A percentile compares a stretch with the other conserved stretches of the same genome.
phyloP scores from a whole-genome alignment of 2,329 filamentous ascomycete species.

The Phyllosticta paracitricarpa region DNA sequence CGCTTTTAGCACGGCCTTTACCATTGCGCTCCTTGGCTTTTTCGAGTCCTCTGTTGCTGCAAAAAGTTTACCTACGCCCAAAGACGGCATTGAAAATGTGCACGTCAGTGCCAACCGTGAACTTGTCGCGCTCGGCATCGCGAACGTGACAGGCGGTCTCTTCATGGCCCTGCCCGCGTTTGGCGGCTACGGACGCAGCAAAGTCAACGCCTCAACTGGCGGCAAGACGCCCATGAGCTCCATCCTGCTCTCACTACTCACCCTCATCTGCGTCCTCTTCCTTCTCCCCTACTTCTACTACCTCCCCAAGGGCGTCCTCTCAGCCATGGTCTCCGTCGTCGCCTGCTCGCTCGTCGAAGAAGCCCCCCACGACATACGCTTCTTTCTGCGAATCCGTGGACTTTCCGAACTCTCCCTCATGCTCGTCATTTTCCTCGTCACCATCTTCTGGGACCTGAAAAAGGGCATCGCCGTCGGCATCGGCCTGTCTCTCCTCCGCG shows the following conservation, averaged over 20 bases:
- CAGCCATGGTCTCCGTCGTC: constrained; percentile 88
- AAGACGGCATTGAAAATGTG: constrained; percentile 61
- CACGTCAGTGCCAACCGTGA: constrained; percentile 85
- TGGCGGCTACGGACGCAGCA: constrained; percentile 91
- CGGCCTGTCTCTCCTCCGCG: constrained; percentile 76
- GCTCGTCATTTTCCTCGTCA: constrained; percentile 80
- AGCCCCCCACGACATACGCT: constrained; percentile 80
- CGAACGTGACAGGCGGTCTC: constrained; percentile 82
- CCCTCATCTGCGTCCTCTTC: constrained; percentile 69
- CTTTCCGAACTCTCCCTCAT: constrained; percentile 82
- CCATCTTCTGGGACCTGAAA: constrained; percentile 90
- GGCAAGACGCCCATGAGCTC: constrained; percentile 91
- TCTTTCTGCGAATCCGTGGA: constrained; percentile 77
- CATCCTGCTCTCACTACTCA: constrained; percentile 73
- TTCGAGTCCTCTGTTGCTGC: constrained; percentile 96
- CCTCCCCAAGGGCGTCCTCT: constrained; percentile 91
- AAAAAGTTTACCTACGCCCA: constrained; percentile 54
- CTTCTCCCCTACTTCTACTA: constrained; percentile 90
- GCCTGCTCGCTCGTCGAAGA: constrained; percentile 93
- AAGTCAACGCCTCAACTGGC: constrained; percentile 87
- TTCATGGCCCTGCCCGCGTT: constrained; percentile 92
- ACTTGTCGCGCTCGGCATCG: constrained; percentile 79
- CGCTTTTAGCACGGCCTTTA: constrained; percentile 80
- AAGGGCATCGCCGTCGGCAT: constrained; percentile 91
- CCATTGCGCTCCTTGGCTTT: constrained; percentile 93